Conservation (phyloP, 257 asterid species). For the Coffea canephora region DNA sequence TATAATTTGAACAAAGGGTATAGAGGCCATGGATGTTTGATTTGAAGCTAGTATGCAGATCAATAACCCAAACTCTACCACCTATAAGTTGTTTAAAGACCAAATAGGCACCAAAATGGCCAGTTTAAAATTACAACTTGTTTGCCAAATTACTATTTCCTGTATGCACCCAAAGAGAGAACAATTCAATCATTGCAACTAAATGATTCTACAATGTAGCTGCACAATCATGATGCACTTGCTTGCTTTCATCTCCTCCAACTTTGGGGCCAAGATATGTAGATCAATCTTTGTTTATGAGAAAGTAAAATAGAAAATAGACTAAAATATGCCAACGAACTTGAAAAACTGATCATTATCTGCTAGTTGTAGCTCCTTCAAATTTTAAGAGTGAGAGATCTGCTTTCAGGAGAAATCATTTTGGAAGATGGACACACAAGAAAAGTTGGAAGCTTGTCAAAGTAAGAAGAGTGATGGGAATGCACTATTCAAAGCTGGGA, state of each 20-base stretch:
- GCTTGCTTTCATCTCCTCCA: not conserved
- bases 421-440: slow-evolving; percentile 59
- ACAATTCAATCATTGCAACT: not conserved
- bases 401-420: slow-evolving; percentile 52
- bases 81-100: too few species aligned
- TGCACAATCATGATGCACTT: not conserved
- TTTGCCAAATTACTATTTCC: not conserved
- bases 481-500: slow-evolving; percentile 43
- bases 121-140: too few species aligned
- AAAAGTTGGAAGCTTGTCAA: slow-evolving; percentile 40
- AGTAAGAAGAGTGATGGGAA: slow-evolving; percentile 48
- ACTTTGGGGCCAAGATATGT: not conserved
- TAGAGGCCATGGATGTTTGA: too few species aligned
- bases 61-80: too few species aligned
- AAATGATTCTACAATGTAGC: not conserved
- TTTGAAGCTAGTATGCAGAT: too few species aligned
- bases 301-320: too few species aligned
- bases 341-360: not conserved
- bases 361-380: not conserved
- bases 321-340: not conserved
- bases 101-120: not conserved
- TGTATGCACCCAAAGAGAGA: not conserved
- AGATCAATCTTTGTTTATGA: too few species aligned
- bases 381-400: not conserved
- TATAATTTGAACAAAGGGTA: too few species aligned